Base-by-base conservation (phyloP, 169 alveolate species). In the Plasmodium yoelii region DNA sequence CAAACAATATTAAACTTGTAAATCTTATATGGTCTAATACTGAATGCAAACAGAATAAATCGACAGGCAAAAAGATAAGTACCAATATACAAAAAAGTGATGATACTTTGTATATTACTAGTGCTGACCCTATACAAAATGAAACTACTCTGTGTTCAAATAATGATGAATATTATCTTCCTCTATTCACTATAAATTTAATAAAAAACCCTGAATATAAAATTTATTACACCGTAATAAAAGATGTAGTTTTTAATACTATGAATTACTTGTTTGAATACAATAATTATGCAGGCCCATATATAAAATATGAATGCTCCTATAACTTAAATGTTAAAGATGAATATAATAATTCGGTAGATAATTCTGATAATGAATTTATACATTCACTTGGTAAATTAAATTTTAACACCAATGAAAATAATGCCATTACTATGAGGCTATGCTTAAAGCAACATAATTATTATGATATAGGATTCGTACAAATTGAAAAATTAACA, bases 241-340 rank as follows among this genome's bases (percentile, higher is more conserved):
- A 82, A 42, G 53, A 22, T 19, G 28, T 63, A 82, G 46, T 82
- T 82, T 67, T 56, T 47, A 65, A 65, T 55, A 15, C 56, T 71
- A 12, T 13, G 0, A 18, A 46, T 19, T 71, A 19, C 26, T 53
- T 18, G 1, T 67, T 69, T 55, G 57, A 82, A 69, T 82, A 68
- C 69, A 42, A 82, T 57, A 82, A 65, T 34, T 82, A 82, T 60
- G 44, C 22, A 22, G 84, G 86, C 2, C 84, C 82, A 55, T 82
- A 68, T 53, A 18, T 82, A 56, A 82, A 82, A 82, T 69, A 82
- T 44, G 73, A 82, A 68, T 82, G 90, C 5, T 82, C 90, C 13
- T 22, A 82, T 18, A 61, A 82, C 8, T 24, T 13, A 0, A 68
- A 15, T 19, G 90, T 39, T 9, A 22, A 19, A 44, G 59, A 82